Conservation (phyloP, 768 basidiomycete genomes). For the Russula virescens region DNA sequence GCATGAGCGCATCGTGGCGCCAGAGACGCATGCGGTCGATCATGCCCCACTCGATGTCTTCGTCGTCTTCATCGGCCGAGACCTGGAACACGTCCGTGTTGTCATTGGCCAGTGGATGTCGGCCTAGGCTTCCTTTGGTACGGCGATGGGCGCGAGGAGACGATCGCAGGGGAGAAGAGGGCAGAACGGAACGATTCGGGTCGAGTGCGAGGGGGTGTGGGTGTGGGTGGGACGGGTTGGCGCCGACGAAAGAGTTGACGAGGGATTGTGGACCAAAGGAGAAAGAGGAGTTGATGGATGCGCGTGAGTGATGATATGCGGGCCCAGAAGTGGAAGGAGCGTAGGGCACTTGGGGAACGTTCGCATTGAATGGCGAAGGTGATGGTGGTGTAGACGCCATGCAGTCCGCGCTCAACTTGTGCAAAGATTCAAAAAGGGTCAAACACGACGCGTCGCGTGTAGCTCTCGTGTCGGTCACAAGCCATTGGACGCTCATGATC, state of each 20-base stretch:
- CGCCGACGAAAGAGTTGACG: slow-evolving; percentile 63
- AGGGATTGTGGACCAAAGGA: slow-evolving; percentile 78
- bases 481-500: no score
- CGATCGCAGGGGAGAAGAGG: slow-evolving; percentile 62
- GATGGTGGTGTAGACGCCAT: slow-evolving; percentile 30
- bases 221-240: slow-evolving; percentile 52
- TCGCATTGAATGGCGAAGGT: slow-evolving; percentile 16
- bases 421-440: no score
- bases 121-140: slow-evolving; percentile 42
- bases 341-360: slow-evolving; percentile 25
- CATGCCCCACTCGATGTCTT: slow-evolving; percentile 71
- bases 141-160: slow-evolving; percentile 56
- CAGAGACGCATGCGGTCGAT: slow-evolving; percentile 95
- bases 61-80: slow-evolving; percentile 50
- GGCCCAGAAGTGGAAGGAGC: slow-evolving; percentile 30
- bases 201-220: slow-evolving; percentile 58
- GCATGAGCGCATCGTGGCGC: slow-evolving; percentile 97
- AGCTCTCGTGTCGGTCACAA: not conserved
- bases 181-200: slow-evolving; percentile 74
- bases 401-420: not conserved
- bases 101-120: slow-evolving; percentile 75
- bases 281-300: slow-evolving; percentile 74
- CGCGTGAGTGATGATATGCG: slow-evolving; percentile 45
- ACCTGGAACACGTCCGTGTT: slow-evolving; percentile 73
- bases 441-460: not conserved